phyloP scores from a whole-genome alignment of 2,329 filamentous ascomycete species.

The Fusarium sp. region DNA sequence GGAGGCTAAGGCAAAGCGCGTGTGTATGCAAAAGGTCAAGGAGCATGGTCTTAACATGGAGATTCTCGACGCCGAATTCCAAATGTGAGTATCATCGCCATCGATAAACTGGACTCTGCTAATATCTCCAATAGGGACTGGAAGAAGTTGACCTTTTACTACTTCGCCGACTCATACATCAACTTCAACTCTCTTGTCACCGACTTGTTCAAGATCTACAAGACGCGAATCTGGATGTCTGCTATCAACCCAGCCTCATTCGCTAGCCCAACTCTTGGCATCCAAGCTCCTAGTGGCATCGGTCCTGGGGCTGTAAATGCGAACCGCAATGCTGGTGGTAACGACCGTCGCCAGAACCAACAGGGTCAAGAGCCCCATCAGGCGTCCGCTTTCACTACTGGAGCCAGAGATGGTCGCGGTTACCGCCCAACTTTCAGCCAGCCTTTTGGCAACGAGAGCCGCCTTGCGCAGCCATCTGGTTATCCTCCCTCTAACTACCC shows the following conservation, averaged over 20 bases:
- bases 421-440: constrained; percentile 60
- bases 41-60: constrained; percentile 98
- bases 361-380: constrained; percentile 55
- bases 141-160: constrained; percentile 99
- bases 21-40: constrained; percentile 95
- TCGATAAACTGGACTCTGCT: constrained; percentile 1
- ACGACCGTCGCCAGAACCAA: constrained; percentile 65
- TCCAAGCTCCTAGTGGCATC: constrained; percentile 77
- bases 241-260: constrained; percentile 98
- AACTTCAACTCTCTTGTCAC: constrained; percentile 99
- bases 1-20: constrained; percentile 95
- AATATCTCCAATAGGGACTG: constrained; percentile 77
- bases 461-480: constrained; percentile 54
- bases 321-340: constrained; percentile 59
- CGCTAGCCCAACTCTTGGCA: constrained; percentile 79
- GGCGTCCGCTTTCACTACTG: constrained; percentile 53
- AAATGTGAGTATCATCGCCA: constrained; percentile 78
- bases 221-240: constrained; percentile 99
- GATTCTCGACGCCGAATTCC: constrained; percentile 97
- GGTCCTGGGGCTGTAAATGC: constrained; percentile 75
- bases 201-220: constrained; percentile 99
- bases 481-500: constrained; percentile 55
- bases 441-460: constrained; percentile 59
- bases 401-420: constrained; percentile 56
- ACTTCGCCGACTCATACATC: constrained; percentile 97